Evolutionary conservation across 371 early-diverging fungal genomes (phyloP), one percentile per base, ranked within the genome.

Genomic region (Circinella umbellata): DNA sequence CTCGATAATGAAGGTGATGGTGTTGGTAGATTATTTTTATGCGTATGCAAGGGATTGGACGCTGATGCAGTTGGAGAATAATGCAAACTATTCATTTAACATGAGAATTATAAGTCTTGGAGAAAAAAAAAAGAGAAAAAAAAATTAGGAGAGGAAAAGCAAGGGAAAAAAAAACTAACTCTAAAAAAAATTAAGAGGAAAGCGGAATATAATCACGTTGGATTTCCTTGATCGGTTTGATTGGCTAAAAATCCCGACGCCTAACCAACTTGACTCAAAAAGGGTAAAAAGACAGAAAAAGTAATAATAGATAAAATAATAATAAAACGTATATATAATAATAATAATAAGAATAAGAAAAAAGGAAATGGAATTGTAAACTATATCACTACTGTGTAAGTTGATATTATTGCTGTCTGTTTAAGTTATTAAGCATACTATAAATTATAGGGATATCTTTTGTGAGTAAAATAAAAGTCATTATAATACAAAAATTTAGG

Each of bases 31-130:
- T 61, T 63, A 10, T 42, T 36, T 9, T 27, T 20, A 47, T 59
- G 59, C 14, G 38, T 59, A 66, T 66, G 60, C 55, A 66, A 55
- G 47, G 42, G 51, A 36, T 37, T 48, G 13, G 49, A 35, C 20
- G 68, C 20, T 68, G 61, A 51, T 62, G 68, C 4, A 15, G 59
- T 48, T 61, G 61, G 61, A 48, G 68, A 61, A 62, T 63, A 68
- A 35, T 60, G 62, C 68, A 68, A 39, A n/a, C 62, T 68, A 62
- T 61, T 62, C 68, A 68, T 68, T 68, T 68, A 68, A 68, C 62
- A 66, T 66, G 59, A 46, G 57, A 51, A 15, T 13, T 17, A n/a
- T 34, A 11, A 46, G 42, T 46, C 38, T 55, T 59, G 9, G 62
- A 15, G 20, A 48, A 51, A 70, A 63, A 68, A 64, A 51, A 10